Evolutionary conservation across 805 yeast genomes (phyloP).

Genomic region (Candida xiaguanensis): DNA sequence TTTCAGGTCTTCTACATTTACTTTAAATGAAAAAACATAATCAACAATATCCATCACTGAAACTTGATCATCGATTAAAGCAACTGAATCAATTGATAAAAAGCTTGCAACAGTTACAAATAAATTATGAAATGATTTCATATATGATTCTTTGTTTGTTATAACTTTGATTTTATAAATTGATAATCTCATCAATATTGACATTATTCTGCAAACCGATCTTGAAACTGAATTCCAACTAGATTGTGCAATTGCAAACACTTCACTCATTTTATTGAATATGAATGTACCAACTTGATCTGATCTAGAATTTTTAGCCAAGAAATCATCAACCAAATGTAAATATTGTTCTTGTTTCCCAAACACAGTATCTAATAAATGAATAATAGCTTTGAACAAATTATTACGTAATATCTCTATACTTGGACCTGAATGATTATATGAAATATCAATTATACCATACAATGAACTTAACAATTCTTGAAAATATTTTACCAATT

Average conservation of each 20-base stretch:
- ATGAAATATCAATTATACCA: conserved; percentile 23
- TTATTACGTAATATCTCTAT: conserved; percentile 27
- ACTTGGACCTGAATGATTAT: conserved; percentile 12
- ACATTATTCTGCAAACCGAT: conserved; percentile 58
- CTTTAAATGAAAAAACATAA: conserved; percentile 45
- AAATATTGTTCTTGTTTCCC: conserved; percentile 65
- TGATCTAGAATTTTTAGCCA: conserved; percentile 29
- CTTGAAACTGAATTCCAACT: conserved; percentile 64
- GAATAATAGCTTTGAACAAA: conserved; percentile 54
- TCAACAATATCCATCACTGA: conserved; percentile 58
- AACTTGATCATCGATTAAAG: conserved; percentile 59
- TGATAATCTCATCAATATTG: conserved; percentile 45
- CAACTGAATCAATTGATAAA: conserved; percentile 43
- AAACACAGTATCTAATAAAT: conserved; percentile 56
- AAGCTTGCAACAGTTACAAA: conserved; percentile 42
- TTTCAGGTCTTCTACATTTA: conserved; percentile 33
- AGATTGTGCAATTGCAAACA: conserved; percentile 46
- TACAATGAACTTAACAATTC: conserved; percentile 42
- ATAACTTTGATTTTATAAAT: conserved; percentile 17
- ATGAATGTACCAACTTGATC: conserved; percentile 53
- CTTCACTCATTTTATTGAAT: conserved; percentile 41
- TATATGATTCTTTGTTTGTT: conserved; percentile 20
- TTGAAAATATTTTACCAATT: conserved; percentile 60
- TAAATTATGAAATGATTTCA: conserved; percentile 28
- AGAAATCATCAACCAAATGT: conserved; percentile 51